Base-by-base conservation (phyloP, 352 stramenopile species). In the Phytophthora meadii region DNA sequence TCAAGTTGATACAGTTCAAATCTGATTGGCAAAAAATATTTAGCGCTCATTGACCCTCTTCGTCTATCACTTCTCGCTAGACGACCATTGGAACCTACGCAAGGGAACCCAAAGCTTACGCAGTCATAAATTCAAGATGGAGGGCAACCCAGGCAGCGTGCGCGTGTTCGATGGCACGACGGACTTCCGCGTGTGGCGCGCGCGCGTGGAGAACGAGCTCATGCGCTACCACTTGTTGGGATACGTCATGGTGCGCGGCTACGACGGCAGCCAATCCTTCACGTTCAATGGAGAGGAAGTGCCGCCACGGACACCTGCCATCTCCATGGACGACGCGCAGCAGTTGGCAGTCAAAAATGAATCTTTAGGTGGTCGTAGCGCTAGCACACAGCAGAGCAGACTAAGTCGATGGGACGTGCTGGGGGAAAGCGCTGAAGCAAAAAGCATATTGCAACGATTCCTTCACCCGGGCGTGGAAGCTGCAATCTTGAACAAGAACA, bases 141-240 rank as follows among this genome's bases (percentile, higher is more conserved):
- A 74, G 44, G 19, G 48, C 6, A 47, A 25, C 41, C 22, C n/a
- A 4, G 27, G 55, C 52, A 67, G 44, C 45, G 62, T 65, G 25
- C 53, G 57, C 28, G 65, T 81, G 48, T 84, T 84, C 42, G 75
- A 84, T 41, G 75, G 72, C 45, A 77, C 69, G 28, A 77, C 54
- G 44, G 75, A 84, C 65, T 84, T 84, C 37, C 46, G 70, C 47
- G 54, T 84, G 40, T 84, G 75, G 75, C 72, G 72, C 51, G 62
- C 72, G 28, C 72, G 75, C 24, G 57, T 84, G 32, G 75, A 84
- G 65, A 84, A 84, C 41, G 75, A 84, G 54, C 66, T 84, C 39
- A 70, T 84, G 72, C 72, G 75, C 48, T 81, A 81, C 66, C 75
- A 84, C 49, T 36, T 84, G 27, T 53, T 84, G 48, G 75, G 75